Evolutionary conservation across 1,284 basidiomycete genomes (phyloP), one percentile per base, ranked within the genome.

Genomic region (Trichosporon inkin): DNA sequence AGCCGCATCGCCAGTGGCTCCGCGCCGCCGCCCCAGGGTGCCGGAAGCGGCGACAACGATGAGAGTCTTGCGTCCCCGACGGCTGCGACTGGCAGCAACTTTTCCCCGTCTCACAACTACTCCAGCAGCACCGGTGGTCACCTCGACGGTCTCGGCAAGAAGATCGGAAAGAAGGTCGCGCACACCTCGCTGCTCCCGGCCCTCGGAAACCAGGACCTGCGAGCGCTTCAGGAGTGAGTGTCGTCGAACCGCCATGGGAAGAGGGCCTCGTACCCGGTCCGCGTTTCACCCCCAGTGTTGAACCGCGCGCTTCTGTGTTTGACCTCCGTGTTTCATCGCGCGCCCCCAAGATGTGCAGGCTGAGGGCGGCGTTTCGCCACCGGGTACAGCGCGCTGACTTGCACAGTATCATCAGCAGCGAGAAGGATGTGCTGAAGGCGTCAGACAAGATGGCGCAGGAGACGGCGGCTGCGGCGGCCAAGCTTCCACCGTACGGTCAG

Each of bases 351-450:
- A 19, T 20, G 10, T 19, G 8, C 49, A 22, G 35, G 20, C 13
- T n/a, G 22, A 5, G 22, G 22, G 19, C 53, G 35, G 24, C 16
- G 34, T 22, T 47, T 61, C 24, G 16, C 36, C 20, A 32, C 19
- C n/a, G 16, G n/a, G 13, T 6, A 14, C 10, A 20, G 16, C 20
- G 11, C 19, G 24, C 54, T 60, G 53, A 67, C 56, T n/a, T 6
- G 5, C 39, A 1, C 53, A 91, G 93, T 70, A 81, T 95, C 64
- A 97, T 97, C 64, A 88, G 85, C 2, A 83, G 88, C 0, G 93
- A 97, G 78, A 97, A 97, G 80, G 79, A 83, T 5, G 88, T 94
- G 14, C 80, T 95, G 47, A 80, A 83, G 56, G 84, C 86, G 84
- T 89, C 80, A 63, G 86, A 79, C 55, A 67, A 68, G 20, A 63